Base-by-base conservation (phyloP, 805 yeast genomes). In the Teunomyces stri region DNA sequence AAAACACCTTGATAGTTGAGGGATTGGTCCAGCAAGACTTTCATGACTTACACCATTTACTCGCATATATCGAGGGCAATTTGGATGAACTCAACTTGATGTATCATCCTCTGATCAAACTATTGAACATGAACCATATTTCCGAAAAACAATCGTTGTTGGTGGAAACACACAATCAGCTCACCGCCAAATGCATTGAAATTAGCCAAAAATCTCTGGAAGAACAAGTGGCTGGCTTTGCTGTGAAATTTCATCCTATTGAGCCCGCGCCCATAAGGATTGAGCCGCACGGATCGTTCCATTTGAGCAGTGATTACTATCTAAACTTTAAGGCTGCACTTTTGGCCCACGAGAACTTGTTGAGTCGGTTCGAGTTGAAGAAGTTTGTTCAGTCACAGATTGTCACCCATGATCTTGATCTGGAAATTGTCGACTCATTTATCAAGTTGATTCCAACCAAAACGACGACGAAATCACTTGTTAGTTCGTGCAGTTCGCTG, bases 371-470 rank as follows among this genome's bases (percentile, higher is more conserved):
- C 22, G 55, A 52, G 25, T 36, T 52, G 35, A 37, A 28, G 39
- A 50, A 46, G 44, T 43, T 47, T 20, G 28, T 52, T 12, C 47
- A 40, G 27, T n/a, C 48, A 4, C 35, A 51, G 18, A 36, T 52
- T 7, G 46, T 50, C 11, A 48, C 52, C 2, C 12, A 21, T 12
- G 46, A 34, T 4, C 27, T 52, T 15, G 48, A 47, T 20, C 31
- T 45, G 2, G 37, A 44, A 4, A 31, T 39, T 1, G 29, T 52
- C n/a, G 55, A 52, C 4, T 41, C 48, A 5, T 53, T 57, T 29
- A 45, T 50, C 12, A 51, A 52, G 35, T 41, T 59, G 29, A 47
- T 57, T 5, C 63, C 63, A 2, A 52, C 37, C 15, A 48, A 48
- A 28, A 41, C 49, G 3, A 22, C 49, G 3, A 22, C 41, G 10